Percentiles rank a stretch among this genome's conserved stretches.
Conservation (phyloP, 1,139 yeast species). For the Entelexis sorbosivorans region DNA sequence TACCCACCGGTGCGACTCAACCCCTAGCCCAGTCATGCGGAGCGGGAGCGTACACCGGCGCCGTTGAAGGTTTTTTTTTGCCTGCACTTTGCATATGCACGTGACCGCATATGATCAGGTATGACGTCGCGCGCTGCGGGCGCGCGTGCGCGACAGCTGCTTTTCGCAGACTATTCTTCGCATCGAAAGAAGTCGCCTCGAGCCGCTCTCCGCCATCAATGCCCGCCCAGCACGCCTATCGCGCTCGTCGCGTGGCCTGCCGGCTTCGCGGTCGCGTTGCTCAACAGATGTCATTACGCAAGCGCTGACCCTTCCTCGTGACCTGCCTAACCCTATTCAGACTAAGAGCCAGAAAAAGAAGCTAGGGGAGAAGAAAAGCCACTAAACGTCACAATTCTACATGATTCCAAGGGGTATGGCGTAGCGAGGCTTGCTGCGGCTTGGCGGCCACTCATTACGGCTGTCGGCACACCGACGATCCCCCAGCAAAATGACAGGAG, state of each 20-base stretch:
- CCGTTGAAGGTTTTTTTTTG: conserved; percentile 6
- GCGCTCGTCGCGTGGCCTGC: too few relatives aligned
- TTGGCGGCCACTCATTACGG: background rate
- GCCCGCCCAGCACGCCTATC: too few relatives aligned
- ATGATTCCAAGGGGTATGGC: background rate
- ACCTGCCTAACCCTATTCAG: background rate
- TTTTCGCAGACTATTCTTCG: too few relatives aligned
- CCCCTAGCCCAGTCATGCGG: conserved; percentile 4
- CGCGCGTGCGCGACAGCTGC: background rate
- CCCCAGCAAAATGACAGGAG: background rate
- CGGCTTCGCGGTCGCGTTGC: background rate
- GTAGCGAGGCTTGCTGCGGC: conserved; percentile 3
- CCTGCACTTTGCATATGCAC: background rate
- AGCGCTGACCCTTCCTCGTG: background rate
- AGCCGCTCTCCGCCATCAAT: too few relatives aligned
- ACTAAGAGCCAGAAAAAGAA: background rate
- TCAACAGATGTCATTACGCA: background rate
- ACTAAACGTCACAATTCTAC: conserved; percentile 2
- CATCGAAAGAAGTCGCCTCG: too few relatives aligned
- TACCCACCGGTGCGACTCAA: conserved; percentile 4
- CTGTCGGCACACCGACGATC: background rate
- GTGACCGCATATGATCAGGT: background rate
- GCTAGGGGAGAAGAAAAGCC: background rate
- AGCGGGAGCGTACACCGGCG: conserved; percentile 1
- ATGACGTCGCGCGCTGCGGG: background rate